A percentile compares a stretch with the other conserved stretches of the same genome.
phyloP scores from a whole-genome alignment of 331 rosid species.

The Malus hybrid region DNA sequence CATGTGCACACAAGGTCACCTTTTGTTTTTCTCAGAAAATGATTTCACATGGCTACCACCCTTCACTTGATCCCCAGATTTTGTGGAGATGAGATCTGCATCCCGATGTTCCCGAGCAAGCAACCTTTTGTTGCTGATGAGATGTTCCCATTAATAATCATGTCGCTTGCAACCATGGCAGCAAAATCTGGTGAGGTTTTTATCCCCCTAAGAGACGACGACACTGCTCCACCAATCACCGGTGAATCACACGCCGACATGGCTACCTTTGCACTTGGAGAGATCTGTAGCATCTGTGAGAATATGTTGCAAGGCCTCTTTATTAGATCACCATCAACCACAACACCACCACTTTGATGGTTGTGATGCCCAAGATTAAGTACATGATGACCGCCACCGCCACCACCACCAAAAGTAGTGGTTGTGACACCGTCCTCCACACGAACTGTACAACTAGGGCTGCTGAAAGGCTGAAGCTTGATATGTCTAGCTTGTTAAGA shows the following conservation, averaged over 20 bases:
- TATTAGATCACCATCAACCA: constrained; percentile 3
- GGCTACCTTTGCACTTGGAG: constrained; percentile 36
- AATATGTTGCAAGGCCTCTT: constrained; percentile 48
- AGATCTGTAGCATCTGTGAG: constrained; percentile 92
- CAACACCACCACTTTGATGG: not conserved
- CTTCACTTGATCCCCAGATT: too few species aligned
- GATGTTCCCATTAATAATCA: too few species aligned
- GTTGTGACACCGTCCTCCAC: not conserved
- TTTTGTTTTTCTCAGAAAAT: too few species aligned
- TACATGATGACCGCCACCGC: not conserved
- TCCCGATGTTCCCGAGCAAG: too few species aligned
- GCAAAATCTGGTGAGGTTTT: not conserved
- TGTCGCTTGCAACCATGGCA: too few species aligned
- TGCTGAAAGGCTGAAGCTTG: constrained; percentile 12
- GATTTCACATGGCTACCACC: too few species aligned
- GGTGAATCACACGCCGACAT: constrained; percentile 24
- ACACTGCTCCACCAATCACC: constrained; percentile 1
- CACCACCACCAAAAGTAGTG: not conserved
- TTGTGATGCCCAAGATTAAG: not conserved
- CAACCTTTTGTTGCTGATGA: too few species aligned
- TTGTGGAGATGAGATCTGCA: too few species aligned
- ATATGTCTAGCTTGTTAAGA: constrained; percentile 30
- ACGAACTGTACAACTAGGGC: not conserved
- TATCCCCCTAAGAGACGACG: constrained; percentile 33
- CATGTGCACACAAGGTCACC: too few species aligned